A percentile compares a stretch with the other conserved stretches of the same genome.
Evolutionary conservation across 257 asterid species (phyloP).

Genomic region (Ligustrum vulgare): DNA sequence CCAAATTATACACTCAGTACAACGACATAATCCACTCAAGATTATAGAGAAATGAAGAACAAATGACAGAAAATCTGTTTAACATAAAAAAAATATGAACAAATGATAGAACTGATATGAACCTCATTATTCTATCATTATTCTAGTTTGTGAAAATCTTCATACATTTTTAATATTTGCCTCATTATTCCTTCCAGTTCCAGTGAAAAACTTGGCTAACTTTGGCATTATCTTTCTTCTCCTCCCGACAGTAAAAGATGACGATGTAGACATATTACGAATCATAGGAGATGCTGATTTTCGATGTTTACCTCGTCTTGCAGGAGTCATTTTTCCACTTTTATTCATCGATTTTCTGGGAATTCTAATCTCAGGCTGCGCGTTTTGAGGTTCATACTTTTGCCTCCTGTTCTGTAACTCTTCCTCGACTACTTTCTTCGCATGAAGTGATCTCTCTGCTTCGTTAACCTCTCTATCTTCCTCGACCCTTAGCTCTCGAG

Average conservation of each 20-base stretch:
- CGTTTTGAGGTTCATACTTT: conserved; percentile 37
- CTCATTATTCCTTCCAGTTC: conserved; percentile 41
- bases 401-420: conserved; percentile 51
- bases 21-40: no score
- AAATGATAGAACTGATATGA: no score
- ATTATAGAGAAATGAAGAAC: no score
- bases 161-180: conserved; percentile 21
- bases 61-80: no score
- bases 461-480: conserved; percentile 40
- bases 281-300: conserved; percentile 47
- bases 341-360: conserved; percentile 36
- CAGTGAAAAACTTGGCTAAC: conserved; percentile 50
- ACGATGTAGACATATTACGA: conserved; percentile 39
- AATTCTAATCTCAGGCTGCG: conserved; percentile 27
- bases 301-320: conserved; percentile 48
- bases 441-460: conserved; percentile 35
- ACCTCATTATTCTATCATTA: no score
- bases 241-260: conserved; percentile 55
- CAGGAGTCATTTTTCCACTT: conserved; percentile 44
- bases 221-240: conserved; percentile 65
- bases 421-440: conserved; percentile 33
- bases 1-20: no score
- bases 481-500: conserved; percentile 46
- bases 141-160: no score
- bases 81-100: no score